Base-by-base conservation (phyloP, 148 eudicot genomes). In the Rhododendron kiyosumense region DNA sequence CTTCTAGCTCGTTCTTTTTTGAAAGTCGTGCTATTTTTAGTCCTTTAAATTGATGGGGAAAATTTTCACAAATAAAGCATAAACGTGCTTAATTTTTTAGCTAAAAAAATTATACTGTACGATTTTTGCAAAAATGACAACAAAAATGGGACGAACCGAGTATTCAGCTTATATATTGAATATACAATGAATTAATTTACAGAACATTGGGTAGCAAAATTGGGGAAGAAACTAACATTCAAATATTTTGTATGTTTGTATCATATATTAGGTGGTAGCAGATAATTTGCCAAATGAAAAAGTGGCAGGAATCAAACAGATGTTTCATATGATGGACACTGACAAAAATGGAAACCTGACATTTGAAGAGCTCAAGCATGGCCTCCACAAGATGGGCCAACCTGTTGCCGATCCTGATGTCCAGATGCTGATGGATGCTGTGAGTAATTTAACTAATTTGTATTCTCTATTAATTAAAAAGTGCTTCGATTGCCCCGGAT, bases 281-380 rank as follows among this genome's bases (percentile, higher is more conserved):
- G 95, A 93, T 84, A 92, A 88, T 41, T 90, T 96, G 88, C 95
- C 99, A 2, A 89, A 90, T 9, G 97, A 95, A 28, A 88, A 95
- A 85, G 83, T 91, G 10, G 89, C 90, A 6, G 90, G 89, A 7
- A 84, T 95, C 51, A 93, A 88, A 80, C 84, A 89, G 65, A 89
- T 92, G 69, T 96, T 96, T 84, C 85, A 94, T 2, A 90, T 85
- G 93, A 95, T 95, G 99, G 99, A 96, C 87, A 92, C 92, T 0
- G 94, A 96, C 82, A 91, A 93, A 45, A 92, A 96, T 63, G 99
- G 99, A 24, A 89, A 89, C 85, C 88, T 96, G 75, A 87, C 86
- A 57, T 95, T 95, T 61, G 90, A 92, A 38, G 99, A 96, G 86
- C 93, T 96, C 81, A 96, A 94, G 87, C 87, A 89, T 24, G 99